A percentile compares a stretch with the other conserved stretches of the same genome.
phyloP scores from a whole-genome alignment of 345 rosid genomes.

The Populus deltoides region DNA sequence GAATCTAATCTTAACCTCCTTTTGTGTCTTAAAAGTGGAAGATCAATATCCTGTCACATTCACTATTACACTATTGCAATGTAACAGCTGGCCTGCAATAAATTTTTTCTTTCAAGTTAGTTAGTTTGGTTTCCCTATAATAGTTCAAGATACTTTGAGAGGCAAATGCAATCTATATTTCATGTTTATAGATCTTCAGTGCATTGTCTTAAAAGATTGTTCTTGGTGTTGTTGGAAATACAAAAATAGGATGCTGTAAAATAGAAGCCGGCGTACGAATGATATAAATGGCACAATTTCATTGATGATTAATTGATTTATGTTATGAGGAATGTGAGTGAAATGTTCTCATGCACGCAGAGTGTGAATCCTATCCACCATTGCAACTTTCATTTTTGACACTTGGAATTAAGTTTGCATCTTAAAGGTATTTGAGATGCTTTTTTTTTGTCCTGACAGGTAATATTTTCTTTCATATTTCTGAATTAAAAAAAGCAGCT shows the following conservation, averaged over 20 bases:
- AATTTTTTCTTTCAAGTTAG: neutral
- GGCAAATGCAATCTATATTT: neutral
- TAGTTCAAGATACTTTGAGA: neutral
- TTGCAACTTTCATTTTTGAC: too few relatives aligned
- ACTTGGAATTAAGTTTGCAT: too few relatives aligned
- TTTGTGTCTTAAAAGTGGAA: neutral
- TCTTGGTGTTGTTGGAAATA: neutral
- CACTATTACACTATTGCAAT: neutral
- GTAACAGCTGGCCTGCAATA: neutral
- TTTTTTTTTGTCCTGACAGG: too few relatives aligned
- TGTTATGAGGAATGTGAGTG: too few relatives aligned
- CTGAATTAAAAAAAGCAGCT: too few relatives aligned
- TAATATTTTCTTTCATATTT: too few relatives aligned
- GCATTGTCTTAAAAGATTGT: neutral
- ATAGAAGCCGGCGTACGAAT: neutral
- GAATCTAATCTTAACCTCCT: neutral
- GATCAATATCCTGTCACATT: neutral
- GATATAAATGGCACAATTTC: too few relatives aligned
- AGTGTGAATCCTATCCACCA: too few relatives aligned
- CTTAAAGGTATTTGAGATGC: too few relatives aligned
- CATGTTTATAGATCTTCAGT: neutral
- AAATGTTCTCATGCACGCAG: too few relatives aligned
- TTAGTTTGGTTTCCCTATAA: neutral
- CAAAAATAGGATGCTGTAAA: neutral
- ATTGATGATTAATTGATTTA: too few relatives aligned